Conservation (phyloP, 2,329 filamentous ascomycete genomes). For the Ophiosphaerella narmari region DNA sequence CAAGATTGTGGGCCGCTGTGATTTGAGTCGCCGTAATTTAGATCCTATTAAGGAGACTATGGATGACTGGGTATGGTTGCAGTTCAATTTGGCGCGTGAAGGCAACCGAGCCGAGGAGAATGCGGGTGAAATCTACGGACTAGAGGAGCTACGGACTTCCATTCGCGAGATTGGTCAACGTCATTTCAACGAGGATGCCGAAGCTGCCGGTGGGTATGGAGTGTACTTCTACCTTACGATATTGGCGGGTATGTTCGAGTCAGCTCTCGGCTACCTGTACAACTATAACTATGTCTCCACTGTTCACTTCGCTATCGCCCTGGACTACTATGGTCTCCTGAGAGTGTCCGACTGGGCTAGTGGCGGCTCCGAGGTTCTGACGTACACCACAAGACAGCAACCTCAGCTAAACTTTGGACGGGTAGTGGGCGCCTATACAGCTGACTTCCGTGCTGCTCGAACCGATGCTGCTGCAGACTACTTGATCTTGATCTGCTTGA, state of each 20-base stretch:
- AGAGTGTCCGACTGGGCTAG: slow-evolving; percentile 81
- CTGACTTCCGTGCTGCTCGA: slow-evolving; percentile 90
- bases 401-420: slow-evolving; percentile 93
- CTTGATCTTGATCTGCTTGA: slow-evolving; percentile 86
- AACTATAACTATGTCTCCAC: slow-evolving; percentile 90
- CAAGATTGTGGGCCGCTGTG: slow-evolving; percentile 87
- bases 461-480: slow-evolving; percentile 93
- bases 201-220: slow-evolving; percentile 78
- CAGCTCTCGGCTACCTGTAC: slow-evolving; percentile 89
- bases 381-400: slow-evolving; percentile 68
- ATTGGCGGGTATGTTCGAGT: slow-evolving; percentile 89
- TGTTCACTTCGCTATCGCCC: slow-evolving; percentile 89
- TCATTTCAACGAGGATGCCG: slow-evolving; percentile 83
- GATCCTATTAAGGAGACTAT: slow-evolving; percentile 63
- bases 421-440: slow-evolving; percentile 92
- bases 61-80: slow-evolving; percentile 71
- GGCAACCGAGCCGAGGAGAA: slow-evolving; percentile 64
- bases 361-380: slow-evolving; percentile 66
- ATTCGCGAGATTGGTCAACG: slow-evolving; percentile 88
- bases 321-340: slow-evolving; percentile 70
- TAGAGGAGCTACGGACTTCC: slow-evolving; percentile 74
- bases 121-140: slow-evolving; percentile 65
- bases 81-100: slow-evolving; percentile 66
- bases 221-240: slow-evolving; percentile 94
- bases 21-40: slow-evolving; percentile 61